Conservation (phyloP, 202 grass and related monocot species). For the Zoysia matrella region DNA sequence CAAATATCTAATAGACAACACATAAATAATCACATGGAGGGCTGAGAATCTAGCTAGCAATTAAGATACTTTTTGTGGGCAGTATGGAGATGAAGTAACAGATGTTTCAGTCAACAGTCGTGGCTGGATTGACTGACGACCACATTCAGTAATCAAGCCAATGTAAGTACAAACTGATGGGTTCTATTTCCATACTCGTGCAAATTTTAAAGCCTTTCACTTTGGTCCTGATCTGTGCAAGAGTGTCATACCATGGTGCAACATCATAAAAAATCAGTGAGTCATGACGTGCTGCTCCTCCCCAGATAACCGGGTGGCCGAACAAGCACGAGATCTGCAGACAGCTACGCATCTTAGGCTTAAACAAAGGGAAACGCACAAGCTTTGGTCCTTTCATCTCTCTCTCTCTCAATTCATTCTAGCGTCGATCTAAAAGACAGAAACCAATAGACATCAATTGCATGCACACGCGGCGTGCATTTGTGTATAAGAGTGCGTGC, state of each 20-base stretch:
- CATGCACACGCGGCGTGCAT: not conserved
- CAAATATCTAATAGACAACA: not conserved
- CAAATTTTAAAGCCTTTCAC: slow-evolving; percentile 44
- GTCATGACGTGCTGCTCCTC: slow-evolving; percentile 52
- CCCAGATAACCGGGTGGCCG: slow-evolving; percentile 58
- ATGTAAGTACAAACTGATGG: slow-evolving; percentile 11
- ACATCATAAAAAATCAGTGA: slow-evolving; percentile 62
- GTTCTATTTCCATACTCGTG: slow-evolving; percentile 33
- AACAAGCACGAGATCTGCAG: slow-evolving; percentile 38
- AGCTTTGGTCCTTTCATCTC: too few relatives aligned
- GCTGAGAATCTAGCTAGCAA: not conserved
- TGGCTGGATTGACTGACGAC: slow-evolving; percentile 4
- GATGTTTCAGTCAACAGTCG: slow-evolving; percentile 18
- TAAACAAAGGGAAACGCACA: slow-evolving; percentile 24
- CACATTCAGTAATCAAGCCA: slow-evolving; percentile 34
- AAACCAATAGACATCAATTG: slow-evolving; percentile 32
- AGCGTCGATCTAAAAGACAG: slow-evolving; percentile 41
- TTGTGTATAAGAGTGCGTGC: slow-evolving; percentile 12
- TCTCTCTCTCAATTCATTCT: slow-evolving; percentile 31
- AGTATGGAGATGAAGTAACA: slow-evolving; percentile 9
- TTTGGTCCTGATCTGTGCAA: slow-evolving; percentile 39
- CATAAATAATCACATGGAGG: not conserved
- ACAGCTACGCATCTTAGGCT: slow-evolving; percentile 29
- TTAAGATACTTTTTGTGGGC: not conserved
- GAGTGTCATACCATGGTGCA: slow-evolving; percentile 42